phyloP scores from a whole-genome alignment of 2,329 filamentous ascomycete genomes.

The Geosmithia morbida region DNA sequence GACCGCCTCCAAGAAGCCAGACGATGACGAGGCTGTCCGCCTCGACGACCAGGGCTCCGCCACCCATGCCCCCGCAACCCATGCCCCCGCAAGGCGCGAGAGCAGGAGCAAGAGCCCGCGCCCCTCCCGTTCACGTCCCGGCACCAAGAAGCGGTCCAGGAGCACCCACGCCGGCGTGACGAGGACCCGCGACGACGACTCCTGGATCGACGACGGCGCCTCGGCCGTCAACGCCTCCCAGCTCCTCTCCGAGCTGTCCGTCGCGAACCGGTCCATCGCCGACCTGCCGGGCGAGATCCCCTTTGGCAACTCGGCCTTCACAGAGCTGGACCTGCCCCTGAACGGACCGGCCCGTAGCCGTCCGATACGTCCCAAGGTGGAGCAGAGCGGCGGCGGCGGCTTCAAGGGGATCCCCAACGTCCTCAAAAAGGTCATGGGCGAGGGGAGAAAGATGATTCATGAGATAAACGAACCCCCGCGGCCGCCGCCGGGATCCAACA shows the following conservation, averaged over 20 bases:
- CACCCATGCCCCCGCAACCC: constrained; percentile 23
- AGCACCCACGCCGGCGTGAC: constrained; percentile 7
- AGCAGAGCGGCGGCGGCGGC: constrained; percentile 24
- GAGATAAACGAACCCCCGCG: constrained; percentile 43
- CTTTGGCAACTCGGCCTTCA: constrained; percentile 53
- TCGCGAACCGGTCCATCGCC: constrained; percentile 36
- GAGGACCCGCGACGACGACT: constrained; percentile 12
- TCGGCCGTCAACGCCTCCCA: constrained; percentile 11
- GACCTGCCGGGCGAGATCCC: constrained; percentile 44
- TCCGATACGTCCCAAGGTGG: constrained; percentile 26
- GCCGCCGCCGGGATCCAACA: constrained; percentile 28
- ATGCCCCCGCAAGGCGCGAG: constrained; percentile 23
- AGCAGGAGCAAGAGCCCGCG: constrained; percentile 2
- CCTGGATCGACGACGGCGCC: constrained; percentile 13
- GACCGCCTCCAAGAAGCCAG: constrained; percentile 6
- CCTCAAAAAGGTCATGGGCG: constrained; percentile 48
- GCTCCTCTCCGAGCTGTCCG: constrained; percentile 17
- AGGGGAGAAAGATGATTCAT: constrained; percentile 50
- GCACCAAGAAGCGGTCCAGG: constrained; percentile 11
- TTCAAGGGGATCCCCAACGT: constrained; percentile 48
- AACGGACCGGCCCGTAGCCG: constrained; percentile 28
- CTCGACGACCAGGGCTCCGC: constrained; percentile 18
- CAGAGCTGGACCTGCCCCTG: constrained; percentile 42
- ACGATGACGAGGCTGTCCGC: constrained; percentile 4
- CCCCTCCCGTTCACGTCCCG: background rate